Percentiles rank a stretch among this genome's conserved stretches.
Evolutionary conservation across 225 moss, liverwort and hornwort genomes (phyloP).

Genomic region (Bryum argenteum): DNA sequence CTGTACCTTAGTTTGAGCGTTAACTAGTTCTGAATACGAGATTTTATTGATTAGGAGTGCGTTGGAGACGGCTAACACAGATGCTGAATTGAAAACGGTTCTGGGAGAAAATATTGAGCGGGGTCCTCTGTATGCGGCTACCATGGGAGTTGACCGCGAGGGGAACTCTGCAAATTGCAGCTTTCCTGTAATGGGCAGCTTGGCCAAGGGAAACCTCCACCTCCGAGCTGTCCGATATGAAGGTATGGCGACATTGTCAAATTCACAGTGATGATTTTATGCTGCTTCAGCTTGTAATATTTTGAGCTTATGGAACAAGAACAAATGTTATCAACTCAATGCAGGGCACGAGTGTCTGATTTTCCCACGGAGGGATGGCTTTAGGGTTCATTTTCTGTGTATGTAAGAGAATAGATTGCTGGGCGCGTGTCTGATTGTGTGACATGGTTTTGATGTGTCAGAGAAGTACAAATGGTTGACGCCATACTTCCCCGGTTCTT

Average conservation of each 20-base stretch:
- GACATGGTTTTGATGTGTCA: conserved; percentile 45
- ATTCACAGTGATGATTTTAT: background rate
- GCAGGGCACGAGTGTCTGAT: background rate
- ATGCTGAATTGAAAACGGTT: conserved; percentile 58
- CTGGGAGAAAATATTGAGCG: conserved; percentile 74
- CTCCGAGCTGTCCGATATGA: conserved; percentile 76
- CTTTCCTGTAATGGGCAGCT: conserved; percentile 75
- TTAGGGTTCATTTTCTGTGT: background rate
- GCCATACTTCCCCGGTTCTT: conserved; percentile 61
- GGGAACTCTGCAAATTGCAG: conserved; percentile 87
- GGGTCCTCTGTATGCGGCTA: conserved; percentile 77
- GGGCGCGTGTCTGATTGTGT: conserved; percentile 31
- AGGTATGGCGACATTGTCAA: conserved; percentile 36
- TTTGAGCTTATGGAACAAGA: background rate
- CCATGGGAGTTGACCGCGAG: conserved; percentile 72
- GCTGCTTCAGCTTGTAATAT: background rate
- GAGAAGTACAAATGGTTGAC: conserved; percentile 60
- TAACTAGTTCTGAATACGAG: conserved; percentile 22
- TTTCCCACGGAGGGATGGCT: too few relatives aligned
- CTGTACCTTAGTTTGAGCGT: background rate
- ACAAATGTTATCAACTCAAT: background rate
- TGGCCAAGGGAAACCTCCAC: conserved; percentile 70
- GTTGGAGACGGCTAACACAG: conserved; percentile 62
- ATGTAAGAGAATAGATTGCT: background rate
- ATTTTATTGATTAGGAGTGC: conserved; percentile 60